These are phyloP conservation scores for Hypholoma fasciculare DNA, from an alignment of 768 basidiomycete species.

Conservation along the genomic window DNA sequence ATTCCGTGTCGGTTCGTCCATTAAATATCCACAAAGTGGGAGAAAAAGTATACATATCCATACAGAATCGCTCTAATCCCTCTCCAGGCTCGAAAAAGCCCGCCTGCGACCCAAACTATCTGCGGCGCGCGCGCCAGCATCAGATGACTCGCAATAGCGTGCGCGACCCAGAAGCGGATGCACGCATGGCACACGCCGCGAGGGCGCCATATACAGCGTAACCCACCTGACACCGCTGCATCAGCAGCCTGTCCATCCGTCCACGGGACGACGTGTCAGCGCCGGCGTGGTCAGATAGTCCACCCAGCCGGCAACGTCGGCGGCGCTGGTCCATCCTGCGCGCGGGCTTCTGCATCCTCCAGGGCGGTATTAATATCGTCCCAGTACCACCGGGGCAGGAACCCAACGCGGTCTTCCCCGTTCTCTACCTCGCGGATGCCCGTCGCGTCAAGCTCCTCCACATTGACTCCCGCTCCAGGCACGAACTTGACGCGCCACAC, in stretches of 20 bases:
- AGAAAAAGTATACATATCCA: neutral
- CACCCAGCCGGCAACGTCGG: neutral
- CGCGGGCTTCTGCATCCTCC: neutral
- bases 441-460: constrained; percentile 44
- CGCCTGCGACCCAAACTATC: neutral
- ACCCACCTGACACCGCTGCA: neutral
- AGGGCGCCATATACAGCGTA: neutral
- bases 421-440: constrained; percentile 58
- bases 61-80: neutral
- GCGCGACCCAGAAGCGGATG: neutral
- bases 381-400: constrained; percentile 77
- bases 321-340: neutral
- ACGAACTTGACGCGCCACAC: constrained; percentile 76
- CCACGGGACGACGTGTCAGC: neutral
- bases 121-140: constrained; percentile 12
- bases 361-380: constrained; percentile 28
- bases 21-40: neutral
- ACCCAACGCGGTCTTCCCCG: constrained; percentile 77
- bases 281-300: neutral
- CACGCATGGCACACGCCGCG: constrained; percentile 4
- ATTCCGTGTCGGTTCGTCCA: constrained; percentile 12
- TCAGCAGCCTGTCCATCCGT: constrained; percentile 8
- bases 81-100: neutral
- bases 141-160: constrained; percentile 33
- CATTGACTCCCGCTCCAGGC: constrained; percentile 58